Conservation (phyloP, 495 filamentous ascomycete species). For the Podospora didyma region DNA sequence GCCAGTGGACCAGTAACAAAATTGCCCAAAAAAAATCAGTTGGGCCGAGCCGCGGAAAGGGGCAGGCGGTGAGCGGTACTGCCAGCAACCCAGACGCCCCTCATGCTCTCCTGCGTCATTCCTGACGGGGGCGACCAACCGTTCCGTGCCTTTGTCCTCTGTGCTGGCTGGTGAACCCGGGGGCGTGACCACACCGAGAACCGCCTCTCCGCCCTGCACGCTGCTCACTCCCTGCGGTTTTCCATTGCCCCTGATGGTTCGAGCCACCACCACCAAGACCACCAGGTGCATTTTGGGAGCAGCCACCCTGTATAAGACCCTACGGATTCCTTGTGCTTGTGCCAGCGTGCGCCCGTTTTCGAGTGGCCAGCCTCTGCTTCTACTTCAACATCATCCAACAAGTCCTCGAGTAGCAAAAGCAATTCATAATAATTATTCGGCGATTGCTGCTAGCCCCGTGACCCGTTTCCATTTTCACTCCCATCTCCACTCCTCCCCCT, state of each 20-base stretch:
- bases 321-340: conserved; percentile 5
- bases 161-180: not conserved
- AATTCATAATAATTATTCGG: too few relatives aligned
- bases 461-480: not conserved
- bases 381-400: too few relatives aligned
- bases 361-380: not conserved
- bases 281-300: too few relatives aligned
- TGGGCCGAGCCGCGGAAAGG: conserved; percentile 1
- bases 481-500: not conserved
- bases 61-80: conserved; percentile 22
- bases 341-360: not conserved
- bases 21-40: conserved; percentile 1
- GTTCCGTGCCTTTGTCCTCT: not conserved
- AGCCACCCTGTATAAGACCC: conserved; percentile 13
- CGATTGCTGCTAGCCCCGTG: too few relatives aligned
- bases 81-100: conserved; percentile 4
- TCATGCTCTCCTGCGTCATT: conserved; percentile 23
- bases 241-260: too few relatives aligned
- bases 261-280: too few relatives aligned
- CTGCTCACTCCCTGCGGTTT: too few relatives aligned
- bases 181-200: too few relatives aligned
- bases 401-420: too few relatives aligned
- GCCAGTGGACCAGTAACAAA: too few relatives aligned
- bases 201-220: too few relatives aligned
- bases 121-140: conserved; percentile 14